Percentiles rank a stretch among this genome's conserved stretches.
Evolutionary conservation across 2,329 filamentous ascomycete genomes (phyloP).

Genomic region (Phoma sp.): DNA sequence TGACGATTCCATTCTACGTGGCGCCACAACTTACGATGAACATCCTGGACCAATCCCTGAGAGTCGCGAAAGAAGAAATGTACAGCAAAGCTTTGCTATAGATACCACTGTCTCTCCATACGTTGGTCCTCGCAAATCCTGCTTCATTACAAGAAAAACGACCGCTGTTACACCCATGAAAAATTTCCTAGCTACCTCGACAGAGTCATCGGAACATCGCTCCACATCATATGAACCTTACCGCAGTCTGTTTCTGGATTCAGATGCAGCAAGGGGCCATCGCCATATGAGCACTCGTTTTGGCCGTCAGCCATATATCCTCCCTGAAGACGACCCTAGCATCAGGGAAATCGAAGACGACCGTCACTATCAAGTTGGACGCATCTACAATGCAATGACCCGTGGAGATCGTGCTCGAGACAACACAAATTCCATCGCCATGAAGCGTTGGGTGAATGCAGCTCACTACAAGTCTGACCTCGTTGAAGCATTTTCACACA

Average conservation of each 20-base stretch:
- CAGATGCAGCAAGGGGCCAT: slow-evolving; percentile 30
- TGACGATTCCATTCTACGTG: slow-evolving; percentile 19
- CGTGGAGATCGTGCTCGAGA: slow-evolving; percentile 38
- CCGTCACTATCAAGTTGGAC: slow-evolving; percentile 30
- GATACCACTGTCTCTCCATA: slow-evolving; percentile 6
- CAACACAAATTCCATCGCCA: slow-evolving; percentile 39
- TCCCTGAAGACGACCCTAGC: slow-evolving; percentile 28
- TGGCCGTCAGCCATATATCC: slow-evolving; percentile 33
- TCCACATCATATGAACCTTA: slow-evolving; percentile 30
- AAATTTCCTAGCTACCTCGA: not conserved
- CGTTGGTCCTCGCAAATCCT: slow-evolving; percentile 16
- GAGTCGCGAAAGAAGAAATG: not conserved
- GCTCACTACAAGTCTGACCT: slow-evolving; percentile 39
- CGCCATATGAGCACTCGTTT: slow-evolving; percentile 37
- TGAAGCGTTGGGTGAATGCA: slow-evolving; percentile 42
- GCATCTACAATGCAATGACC: slow-evolving; percentile 45
- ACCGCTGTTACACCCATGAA: slow-evolving; percentile 14
- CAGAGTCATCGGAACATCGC: not conserved
- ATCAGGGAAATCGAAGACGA: slow-evolving; percentile 29
- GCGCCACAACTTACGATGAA: slow-evolving; percentile 20
- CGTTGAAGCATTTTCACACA: slow-evolving; percentile 44
- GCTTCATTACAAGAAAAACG: slow-evolving; percentile 1
- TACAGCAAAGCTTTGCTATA: not conserved
- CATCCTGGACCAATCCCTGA: slow-evolving; percentile 8
- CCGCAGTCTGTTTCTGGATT: slow-evolving; percentile 24